Conservation (phyloP, 805 yeast genomes). For the Saccharomycopsis fermentans region DNA sequence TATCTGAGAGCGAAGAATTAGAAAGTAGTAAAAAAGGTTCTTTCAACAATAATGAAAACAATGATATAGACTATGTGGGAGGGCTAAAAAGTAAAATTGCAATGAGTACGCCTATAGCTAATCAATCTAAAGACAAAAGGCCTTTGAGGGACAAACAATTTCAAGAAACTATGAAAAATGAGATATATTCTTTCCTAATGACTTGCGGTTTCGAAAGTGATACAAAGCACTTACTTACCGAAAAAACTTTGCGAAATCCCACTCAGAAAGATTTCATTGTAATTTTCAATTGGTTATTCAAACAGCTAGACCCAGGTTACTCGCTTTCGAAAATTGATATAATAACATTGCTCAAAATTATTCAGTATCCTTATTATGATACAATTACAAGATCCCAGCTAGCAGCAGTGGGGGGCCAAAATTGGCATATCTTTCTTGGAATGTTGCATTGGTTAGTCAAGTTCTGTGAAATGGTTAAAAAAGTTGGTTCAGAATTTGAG, state of each 20-base stretch:
- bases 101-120: neutral
- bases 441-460: constrained; percentile 76
- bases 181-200: constrained; percentile 56
- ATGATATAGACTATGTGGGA: neutral
- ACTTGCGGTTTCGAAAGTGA: constrained; percentile 63
- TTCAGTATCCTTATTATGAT: constrained; percentile 74
- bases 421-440: constrained; percentile 78
- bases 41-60: neutral
- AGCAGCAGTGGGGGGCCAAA: constrained; percentile 83
- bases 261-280: constrained; percentile 78
- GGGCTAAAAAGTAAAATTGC: neutral
- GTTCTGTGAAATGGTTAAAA: constrained; percentile 29
- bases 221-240: constrained; percentile 57
- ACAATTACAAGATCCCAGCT: constrained; percentile 75
- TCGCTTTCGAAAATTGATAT: constrained; percentile 63
- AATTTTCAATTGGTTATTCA: constrained; percentile 73
- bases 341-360: constrained; percentile 48
- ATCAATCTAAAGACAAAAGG: constrained; percentile 47
- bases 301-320: constrained; percentile 70
- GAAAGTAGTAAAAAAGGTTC: neutral
- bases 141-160: constrained; percentile 67
- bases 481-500: neutral
- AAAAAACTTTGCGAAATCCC: constrained; percentile 61
- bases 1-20: neutral
- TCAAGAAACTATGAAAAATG: constrained; percentile 55